Evolutionary conservation across 2,329 filamentous ascomycete species (phyloP).

Genomic region (Diaporthe sp.): DNA sequence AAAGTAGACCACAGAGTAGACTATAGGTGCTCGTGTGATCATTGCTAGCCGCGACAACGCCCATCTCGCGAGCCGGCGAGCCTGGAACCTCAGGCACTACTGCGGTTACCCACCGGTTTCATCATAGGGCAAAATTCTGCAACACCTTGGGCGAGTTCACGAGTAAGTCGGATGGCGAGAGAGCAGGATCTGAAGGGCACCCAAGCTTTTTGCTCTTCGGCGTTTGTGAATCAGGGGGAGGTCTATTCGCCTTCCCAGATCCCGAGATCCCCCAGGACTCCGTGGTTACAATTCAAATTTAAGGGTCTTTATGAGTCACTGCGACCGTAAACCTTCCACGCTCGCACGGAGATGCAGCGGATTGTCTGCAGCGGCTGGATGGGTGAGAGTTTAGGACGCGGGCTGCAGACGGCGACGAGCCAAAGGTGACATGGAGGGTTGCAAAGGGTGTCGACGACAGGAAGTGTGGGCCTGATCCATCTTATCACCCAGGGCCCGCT

Average conservation of each 20-base stretch:
- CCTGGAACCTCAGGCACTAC: background rate
- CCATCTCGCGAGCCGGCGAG: background rate
- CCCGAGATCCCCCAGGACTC: conserved; percentile 4
- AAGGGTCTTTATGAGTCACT: background rate
- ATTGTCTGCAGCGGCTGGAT: background rate
- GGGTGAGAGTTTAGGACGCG: background rate
- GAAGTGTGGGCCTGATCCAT: background rate
- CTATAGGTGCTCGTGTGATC: background rate
- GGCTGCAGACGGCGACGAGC: background rate
- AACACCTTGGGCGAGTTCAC: conserved; percentile 12
- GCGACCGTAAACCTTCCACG: too few relatives aligned
- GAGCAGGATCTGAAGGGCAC: conserved; percentile 1
- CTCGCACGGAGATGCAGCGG: background rate
- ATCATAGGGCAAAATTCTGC: conserved; percentile 26
- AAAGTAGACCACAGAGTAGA: background rate
- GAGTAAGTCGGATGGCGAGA: conserved; percentile 19
- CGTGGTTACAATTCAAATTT: background rate
- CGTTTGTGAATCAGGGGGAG: background rate
- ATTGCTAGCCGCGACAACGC: background rate
- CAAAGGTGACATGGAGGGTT: conserved; percentile 11
- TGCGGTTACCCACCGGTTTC: conserved; percentile 2
- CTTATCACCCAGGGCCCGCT: conserved; percentile 28
- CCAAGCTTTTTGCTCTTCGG: conserved; percentile 16
- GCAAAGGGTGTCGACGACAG: background rate
- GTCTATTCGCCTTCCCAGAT: conserved; percentile 8